Evolutionary conservation across 1,284 basidiomycete genomes (phyloP).

Genomic region (Apiotrichum mycotoxinovorans): DNA sequence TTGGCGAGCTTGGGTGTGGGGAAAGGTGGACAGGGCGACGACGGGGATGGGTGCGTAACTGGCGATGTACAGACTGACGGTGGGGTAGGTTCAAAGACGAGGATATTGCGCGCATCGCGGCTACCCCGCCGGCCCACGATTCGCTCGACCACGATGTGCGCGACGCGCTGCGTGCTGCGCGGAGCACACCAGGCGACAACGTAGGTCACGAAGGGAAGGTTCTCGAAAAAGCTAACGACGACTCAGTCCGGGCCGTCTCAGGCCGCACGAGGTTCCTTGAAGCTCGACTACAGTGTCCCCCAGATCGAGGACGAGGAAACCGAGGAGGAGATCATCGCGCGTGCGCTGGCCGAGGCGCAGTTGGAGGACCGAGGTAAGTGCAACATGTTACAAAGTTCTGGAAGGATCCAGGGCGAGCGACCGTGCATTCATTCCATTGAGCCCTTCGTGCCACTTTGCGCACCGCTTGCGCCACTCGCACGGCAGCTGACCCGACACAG

Average conservation of each 20-base stretch:
- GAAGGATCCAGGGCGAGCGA: too few relatives aligned
- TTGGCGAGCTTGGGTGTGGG: conserved; percentile 17
- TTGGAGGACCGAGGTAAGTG: conserved; percentile 13
- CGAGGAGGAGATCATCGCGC: conserved; percentile 33
- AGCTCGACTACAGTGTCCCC: background rate
- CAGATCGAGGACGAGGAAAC: conserved; percentile 17
- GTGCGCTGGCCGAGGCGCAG: conserved; percentile 33
- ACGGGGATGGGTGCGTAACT: background rate
- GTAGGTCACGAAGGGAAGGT: background rate
- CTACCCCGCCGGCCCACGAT: background rate
- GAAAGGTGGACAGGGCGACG: background rate
- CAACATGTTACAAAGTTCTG: too few relatives aligned
- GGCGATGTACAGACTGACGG: background rate
- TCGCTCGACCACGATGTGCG: background rate
- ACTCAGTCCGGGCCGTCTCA: background rate
- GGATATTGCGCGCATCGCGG: background rate
- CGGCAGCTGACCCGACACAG: too few relatives aligned
- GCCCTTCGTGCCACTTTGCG: too few relatives aligned
- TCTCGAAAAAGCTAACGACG: background rate
- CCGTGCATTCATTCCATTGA: background rate
- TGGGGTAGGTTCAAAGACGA: background rate
- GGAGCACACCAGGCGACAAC: background rate
- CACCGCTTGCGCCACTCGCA: too few relatives aligned
- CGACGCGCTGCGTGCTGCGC: background rate
- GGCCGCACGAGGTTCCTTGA: too few relatives aligned